Percentiles rank a stretch among this genome's conserved stretches.
Conservation (phyloP, 306 rosid species). For the Senna tora region DNA sequence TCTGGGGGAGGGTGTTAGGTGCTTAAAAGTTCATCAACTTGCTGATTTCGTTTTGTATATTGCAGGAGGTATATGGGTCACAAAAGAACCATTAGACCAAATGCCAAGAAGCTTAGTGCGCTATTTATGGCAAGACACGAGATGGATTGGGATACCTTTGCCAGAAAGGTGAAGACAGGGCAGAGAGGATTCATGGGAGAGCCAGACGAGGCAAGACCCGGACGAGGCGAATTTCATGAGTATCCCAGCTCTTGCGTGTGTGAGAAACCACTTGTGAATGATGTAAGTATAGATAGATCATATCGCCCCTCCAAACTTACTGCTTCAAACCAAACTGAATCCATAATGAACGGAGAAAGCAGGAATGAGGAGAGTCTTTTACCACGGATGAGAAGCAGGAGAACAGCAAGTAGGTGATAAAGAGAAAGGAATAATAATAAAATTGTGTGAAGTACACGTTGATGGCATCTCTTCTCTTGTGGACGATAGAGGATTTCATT, state of each 20-base stretch:
- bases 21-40: neutral
- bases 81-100: slow-evolving; percentile 96
- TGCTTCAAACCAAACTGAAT: slow-evolving; percentile 39
- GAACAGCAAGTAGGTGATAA: slow-evolving; percentile 36
- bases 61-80: slow-evolving; percentile 97
- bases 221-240: slow-evolving; percentile 92
- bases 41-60: slow-evolving; percentile 23
- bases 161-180: slow-evolving; percentile 70
- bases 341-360: slow-evolving; percentile 28
- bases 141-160: slow-evolving; percentile 84
- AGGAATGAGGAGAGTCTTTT: slow-evolving; percentile 36
- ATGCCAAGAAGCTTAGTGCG: slow-evolving; percentile 95
- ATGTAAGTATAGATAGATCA: slow-evolving; percentile 35
- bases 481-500: slow-evolving; percentile 23
- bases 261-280: slow-evolving; percentile 60
- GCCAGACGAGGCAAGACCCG: slow-evolving; percentile 81
- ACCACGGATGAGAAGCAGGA: slow-evolving; percentile 30
- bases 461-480: slow-evolving; percentile 19
- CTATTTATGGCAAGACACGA: slow-evolving; percentile 70
- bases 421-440: slow-evolving; percentile 1
- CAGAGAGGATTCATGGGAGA: slow-evolving; percentile 99
- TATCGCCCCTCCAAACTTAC: slow-evolving; percentile 39
- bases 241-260: slow-evolving; percentile 79
- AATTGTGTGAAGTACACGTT: neutral
- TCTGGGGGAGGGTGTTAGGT: neutral